Percentiles rank a stretch among this genome's conserved stretches.
phyloP scores from a whole-genome alignment of 345 rosid species.

The Salix caprea region DNA sequence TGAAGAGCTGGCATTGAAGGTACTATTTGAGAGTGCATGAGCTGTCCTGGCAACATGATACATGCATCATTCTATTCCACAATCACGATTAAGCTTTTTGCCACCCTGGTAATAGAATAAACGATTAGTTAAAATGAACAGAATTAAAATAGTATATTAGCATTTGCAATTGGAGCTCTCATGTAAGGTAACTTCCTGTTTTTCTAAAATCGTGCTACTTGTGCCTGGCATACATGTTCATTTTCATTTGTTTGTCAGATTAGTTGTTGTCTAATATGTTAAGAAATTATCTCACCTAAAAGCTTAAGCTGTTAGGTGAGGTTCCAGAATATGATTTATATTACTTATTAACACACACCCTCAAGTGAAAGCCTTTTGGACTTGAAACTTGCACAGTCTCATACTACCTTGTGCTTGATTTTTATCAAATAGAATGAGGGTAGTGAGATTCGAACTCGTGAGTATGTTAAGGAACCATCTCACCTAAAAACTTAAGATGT shows the following conservation, averaged over 20 bases:
- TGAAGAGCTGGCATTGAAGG: constrained; percentile 85
- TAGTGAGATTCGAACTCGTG: no score
- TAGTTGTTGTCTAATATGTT: neutral
- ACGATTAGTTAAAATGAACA: neutral
- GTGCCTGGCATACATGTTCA: neutral
- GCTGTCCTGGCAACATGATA: neutral
- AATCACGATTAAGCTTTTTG: neutral
- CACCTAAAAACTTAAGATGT: no score
- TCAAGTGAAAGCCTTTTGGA: no score
- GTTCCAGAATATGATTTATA: no score
- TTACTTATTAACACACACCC: no score
- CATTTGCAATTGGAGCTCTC: neutral
- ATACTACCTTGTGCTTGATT: no score
- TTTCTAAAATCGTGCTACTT: no score
- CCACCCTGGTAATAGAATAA: neutral
- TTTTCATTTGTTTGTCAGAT: neutral
- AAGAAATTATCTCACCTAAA: no score
- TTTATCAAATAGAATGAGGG: no score
- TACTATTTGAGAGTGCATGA: constrained; percentile 14
- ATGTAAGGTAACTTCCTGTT: neutral
- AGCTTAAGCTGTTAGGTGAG: no score
- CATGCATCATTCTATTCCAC: neutral
- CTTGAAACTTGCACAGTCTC: no score
- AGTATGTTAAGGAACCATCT: no score
- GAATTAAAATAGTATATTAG: neutral